Conservation (phyloP, 2,329 filamentous ascomycete genomes). For the Phaeosphaeriaceae sp. region DNA sequence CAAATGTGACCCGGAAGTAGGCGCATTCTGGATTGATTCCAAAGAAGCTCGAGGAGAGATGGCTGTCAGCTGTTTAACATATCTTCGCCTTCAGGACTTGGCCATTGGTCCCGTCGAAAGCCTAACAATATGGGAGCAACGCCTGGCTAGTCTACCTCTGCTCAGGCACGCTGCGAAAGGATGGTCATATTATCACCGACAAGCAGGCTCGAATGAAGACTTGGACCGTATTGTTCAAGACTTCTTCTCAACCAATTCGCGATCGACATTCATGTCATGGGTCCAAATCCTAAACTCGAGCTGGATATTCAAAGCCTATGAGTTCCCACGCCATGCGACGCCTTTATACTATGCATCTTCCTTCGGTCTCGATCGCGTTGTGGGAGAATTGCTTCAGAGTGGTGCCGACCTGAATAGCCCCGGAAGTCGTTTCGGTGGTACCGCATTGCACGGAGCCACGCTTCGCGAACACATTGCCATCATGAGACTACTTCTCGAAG, state of each 20-base stretch:
- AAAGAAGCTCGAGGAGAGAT: no score
- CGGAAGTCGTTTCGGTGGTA: conserved; percentile 8
- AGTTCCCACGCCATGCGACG: conserved; percentile 4
- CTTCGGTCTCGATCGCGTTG: neutral
- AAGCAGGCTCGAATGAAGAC: neutral
- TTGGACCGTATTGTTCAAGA: neutral
- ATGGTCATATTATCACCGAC: conserved; percentile 5
- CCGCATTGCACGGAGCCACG: conserved; percentile 4
- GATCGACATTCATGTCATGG: conserved; percentile 8
- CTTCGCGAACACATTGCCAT: conserved; percentile 2
- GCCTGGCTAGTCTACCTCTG: conserved; percentile 1
- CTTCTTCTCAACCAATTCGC: conserved; percentile 2
- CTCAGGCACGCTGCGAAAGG: conserved; percentile 1
- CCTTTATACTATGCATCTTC: conserved; percentile 7
- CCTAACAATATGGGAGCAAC: neutral
- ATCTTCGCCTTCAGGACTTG: no score
- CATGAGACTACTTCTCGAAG: neutral
- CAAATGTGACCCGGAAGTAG: no score
- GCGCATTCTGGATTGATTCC: no score
- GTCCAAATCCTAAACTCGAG: conserved; percentile 6
- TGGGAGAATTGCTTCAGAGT: neutral
- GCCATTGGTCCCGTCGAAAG: no score
- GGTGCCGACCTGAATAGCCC: conserved; percentile 4
- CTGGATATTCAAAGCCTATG: neutral
- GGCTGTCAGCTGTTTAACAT: no score